These are phyloP conservation scores for Ophiosphaerella narmari DNA, from an alignment of 2,329 filamentous ascomycete genomes.

Conservation along the genomic window DNA sequence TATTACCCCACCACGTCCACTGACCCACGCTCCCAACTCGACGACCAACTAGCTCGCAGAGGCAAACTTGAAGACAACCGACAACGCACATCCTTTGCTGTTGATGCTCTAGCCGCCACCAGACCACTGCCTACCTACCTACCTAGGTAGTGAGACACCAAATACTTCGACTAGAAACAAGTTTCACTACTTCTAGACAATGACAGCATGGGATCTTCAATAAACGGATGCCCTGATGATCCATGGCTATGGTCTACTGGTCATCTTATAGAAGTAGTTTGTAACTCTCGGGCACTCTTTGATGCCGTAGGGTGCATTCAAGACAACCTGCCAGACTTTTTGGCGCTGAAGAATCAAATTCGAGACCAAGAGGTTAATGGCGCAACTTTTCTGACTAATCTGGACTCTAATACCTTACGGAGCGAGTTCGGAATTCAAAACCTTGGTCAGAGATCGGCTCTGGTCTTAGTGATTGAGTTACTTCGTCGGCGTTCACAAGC, in stretches of 20 bases:
- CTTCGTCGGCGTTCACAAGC: constrained; percentile 49
- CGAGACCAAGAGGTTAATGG: constrained; percentile 69
- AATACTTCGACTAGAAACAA: too few relatives aligned
- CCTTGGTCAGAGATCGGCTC: constrained; percentile 61
- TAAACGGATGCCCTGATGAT: constrained; percentile 51
- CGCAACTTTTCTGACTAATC: constrained; percentile 63
- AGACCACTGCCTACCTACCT: too few relatives aligned
- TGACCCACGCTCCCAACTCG: too few relatives aligned
- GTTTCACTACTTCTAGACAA: too few relatives aligned
- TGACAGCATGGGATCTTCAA: too few relatives aligned
- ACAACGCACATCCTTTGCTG: too few relatives aligned
- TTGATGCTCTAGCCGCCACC: too few relatives aligned
- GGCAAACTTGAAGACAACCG: too few relatives aligned
- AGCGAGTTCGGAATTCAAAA: constrained; percentile 57
- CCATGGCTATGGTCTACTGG: constrained; percentile 76
- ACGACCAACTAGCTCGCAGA: neutral
- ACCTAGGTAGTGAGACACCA: too few relatives aligned
- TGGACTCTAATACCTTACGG: constrained; percentile 54
- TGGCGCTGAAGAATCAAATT: constrained; percentile 59
- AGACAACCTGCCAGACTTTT: constrained; percentile 54
- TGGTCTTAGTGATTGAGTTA: constrained; percentile 62
- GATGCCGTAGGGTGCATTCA: constrained; percentile 47
- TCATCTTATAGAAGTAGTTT: constrained; percentile 69
- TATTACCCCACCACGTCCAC: neutral
- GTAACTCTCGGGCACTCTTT: constrained; percentile 53